Evolutionary conservation across 257 asterid species (phyloP).

Genomic region (Solanum tarapatanum): DNA sequence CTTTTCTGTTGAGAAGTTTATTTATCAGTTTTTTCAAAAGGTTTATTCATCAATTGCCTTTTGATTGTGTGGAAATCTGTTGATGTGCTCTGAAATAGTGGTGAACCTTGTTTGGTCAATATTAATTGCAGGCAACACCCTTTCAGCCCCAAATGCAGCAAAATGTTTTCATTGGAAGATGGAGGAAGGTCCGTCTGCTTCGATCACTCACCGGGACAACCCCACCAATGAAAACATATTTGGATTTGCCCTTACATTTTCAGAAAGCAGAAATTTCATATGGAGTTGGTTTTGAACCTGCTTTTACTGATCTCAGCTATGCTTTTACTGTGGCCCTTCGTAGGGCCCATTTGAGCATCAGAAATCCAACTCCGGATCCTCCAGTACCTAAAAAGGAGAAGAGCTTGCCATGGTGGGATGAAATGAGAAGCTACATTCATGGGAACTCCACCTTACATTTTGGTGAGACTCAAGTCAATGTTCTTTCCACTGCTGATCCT

Average conservation of each 20-base stretch:
- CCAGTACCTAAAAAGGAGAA: constrained; percentile 15
- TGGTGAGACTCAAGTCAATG: constrained; percentile 64
- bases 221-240: constrained; percentile 92
- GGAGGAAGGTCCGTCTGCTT: constrained; percentile 87
- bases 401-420: constrained; percentile 32
- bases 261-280: constrained; percentile 90
- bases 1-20: background rate
- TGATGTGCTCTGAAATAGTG: background rate
- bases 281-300: constrained; percentile 91
- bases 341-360: constrained; percentile 17
- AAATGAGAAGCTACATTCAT: constrained; percentile 97
- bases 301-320: constrained; percentile 51
- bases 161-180: constrained; percentile 79
- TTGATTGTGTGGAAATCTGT: background rate
- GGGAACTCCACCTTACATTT: constrained; percentile 68
- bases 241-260: constrained; percentile 86
- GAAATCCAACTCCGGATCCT: constrained; percentile 4
- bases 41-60: background rate
- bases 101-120: background rate
- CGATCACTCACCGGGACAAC: constrained; percentile 97
- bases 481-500: constrained; percentile 93
- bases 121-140: constrained; percentile 77
- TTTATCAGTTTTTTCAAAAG: background rate
- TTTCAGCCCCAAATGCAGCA: constrained; percentile 92
- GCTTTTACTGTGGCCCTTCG: constrained; percentile 20